These are phyloP conservation scores for Saturnispora dispora DNA, from an alignment of 805 yeast species.

Conservation along the genomic window DNA sequence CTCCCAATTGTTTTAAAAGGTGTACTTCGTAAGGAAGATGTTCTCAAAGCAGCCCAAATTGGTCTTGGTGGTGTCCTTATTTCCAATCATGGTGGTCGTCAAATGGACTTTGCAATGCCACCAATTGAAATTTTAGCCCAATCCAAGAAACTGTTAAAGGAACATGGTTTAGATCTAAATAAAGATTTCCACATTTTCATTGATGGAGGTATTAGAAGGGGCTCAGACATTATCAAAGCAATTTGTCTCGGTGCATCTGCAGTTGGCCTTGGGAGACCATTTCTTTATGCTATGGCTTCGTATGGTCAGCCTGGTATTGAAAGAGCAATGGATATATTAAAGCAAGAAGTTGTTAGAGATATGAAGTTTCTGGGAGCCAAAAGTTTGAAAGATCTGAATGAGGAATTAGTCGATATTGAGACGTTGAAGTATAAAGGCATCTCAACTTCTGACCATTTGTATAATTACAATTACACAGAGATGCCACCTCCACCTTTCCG, in stretches of 20 bases:
- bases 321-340: slow-evolving; percentile 39
- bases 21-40: slow-evolving; percentile 54
- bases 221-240: slow-evolving; percentile 70
- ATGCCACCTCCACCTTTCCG: slow-evolving; percentile 23
- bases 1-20: slow-evolving; percentile 51
- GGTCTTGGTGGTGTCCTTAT: slow-evolving; percentile 55
- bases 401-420: slow-evolving; percentile 27
- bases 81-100: slow-evolving; percentile 71
- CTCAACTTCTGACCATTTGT: slow-evolving; percentile 58
- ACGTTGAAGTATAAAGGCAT: slow-evolving; percentile 38
- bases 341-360: slow-evolving; percentile 47
- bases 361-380: slow-evolving; percentile 55
- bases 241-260: slow-evolving; percentile 60
- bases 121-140: slow-evolving; percentile 54
- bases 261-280: slow-evolving; percentile 69
- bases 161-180: slow-evolving; percentile 28
- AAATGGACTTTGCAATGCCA: slow-evolving; percentile 52
- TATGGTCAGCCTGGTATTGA: slow-evolving; percentile 67
- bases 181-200: slow-evolving; percentile 52
- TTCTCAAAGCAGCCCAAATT: slow-evolving; percentile 43
- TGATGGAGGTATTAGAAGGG: slow-evolving; percentile 75
- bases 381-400: slow-evolving; percentile 35
- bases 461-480: slow-evolving; percentile 31
- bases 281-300: slow-evolving; percentile 66
- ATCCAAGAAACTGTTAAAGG: slow-evolving; percentile 37